These are phyloP conservation scores for Metschnikowia corniflorae DNA, from an alignment of 805 yeast genomes.

Conservation along the genomic window DNA sequence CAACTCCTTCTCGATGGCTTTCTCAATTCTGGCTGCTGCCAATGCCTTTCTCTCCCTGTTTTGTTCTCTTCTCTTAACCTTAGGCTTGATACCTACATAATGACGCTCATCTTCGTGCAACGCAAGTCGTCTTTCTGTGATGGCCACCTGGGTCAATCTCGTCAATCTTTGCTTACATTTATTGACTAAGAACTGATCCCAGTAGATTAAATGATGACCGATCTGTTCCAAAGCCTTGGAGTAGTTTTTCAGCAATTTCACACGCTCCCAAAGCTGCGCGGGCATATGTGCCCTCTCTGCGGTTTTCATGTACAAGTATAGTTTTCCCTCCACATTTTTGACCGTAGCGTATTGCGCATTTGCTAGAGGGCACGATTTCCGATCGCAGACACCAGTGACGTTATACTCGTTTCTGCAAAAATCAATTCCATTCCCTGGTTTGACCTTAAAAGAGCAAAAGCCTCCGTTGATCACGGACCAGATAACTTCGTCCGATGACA, in stretches of 20 bases:
- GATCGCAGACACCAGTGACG: constrained; percentile 88
- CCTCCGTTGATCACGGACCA: constrained; percentile 97
- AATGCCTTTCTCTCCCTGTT: constrained; percentile 95
- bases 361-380: constrained; percentile 95
- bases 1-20: constrained; percentile 92
- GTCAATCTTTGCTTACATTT: constrained; percentile 96
- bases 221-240: constrained; percentile 83
- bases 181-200: constrained; percentile 89
- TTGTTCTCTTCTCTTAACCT: constrained; percentile 91
- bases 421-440: constrained; percentile 82
- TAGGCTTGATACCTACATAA: constrained; percentile 87
- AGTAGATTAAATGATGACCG: constrained; percentile 81
- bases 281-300: constrained; percentile 98
- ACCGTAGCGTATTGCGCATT: constrained; percentile 89
- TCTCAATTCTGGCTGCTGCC: constrained; percentile 94
- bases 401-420: constrained; percentile 96
- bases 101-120: constrained; percentile 88
- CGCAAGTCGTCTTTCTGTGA: constrained; percentile 91
- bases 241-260: constrained; percentile 85
- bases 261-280: constrained; percentile 89
- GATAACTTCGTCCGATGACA: constrained; percentile 73
- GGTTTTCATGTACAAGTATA: constrained; percentile 90
- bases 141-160: constrained; percentile 90
- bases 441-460: constrained; percentile 91
- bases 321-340: constrained; percentile 71